phyloP scores from a whole-genome alignment of 371 early-diverging fungal genomes.

The Enterocytospora artemiae region DNA sequence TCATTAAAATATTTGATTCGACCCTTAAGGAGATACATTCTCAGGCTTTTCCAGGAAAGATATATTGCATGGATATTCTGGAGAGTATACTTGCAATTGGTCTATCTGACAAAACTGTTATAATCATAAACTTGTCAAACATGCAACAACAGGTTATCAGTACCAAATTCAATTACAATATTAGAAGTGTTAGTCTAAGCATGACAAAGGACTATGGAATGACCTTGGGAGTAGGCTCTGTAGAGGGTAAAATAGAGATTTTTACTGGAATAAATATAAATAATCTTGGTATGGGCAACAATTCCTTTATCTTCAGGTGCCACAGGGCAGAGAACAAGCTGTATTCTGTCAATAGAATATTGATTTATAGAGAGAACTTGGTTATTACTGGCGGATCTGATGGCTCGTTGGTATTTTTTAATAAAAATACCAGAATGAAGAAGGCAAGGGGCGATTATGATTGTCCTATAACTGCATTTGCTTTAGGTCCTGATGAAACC shows the following conservation, averaged over 20 bases:
- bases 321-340: constrained; percentile 66
- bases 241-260: constrained; percentile 53
- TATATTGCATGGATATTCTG: constrained; percentile 72
- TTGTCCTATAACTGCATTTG: constrained; percentile 65
- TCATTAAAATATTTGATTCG: constrained; percentile 76
- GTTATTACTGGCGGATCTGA: constrained; percentile 80
- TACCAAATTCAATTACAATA: constrained; percentile 45
- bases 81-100: constrained; percentile 66
- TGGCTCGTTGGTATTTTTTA: constrained; percentile 79
- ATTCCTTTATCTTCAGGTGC: constrained; percentile 78
- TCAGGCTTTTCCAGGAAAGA: constrained; percentile 69
- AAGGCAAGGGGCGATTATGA: constrained; percentile 58
- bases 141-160: constrained; percentile 15
- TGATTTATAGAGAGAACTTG: constrained; percentile 71
- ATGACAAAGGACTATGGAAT: constrained; percentile 22
- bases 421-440: constrained; percentile 75
- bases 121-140: constrained; percentile 64
- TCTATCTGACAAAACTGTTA: constrained; percentile 67
- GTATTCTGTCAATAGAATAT: constrained; percentile 65
- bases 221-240: constrained; percentile 45
- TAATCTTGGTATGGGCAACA: too few relatives aligned
- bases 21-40: constrained; percentile 64
- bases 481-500: constrained; percentile 72
- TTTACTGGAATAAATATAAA: constrained; percentile 7
- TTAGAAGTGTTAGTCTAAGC: constrained; percentile 39